These are phyloP conservation scores for Penicillium sp. DNA, from an alignment of 2,329 filamentous ascomycete species.

Conservation along the genomic window DNA sequence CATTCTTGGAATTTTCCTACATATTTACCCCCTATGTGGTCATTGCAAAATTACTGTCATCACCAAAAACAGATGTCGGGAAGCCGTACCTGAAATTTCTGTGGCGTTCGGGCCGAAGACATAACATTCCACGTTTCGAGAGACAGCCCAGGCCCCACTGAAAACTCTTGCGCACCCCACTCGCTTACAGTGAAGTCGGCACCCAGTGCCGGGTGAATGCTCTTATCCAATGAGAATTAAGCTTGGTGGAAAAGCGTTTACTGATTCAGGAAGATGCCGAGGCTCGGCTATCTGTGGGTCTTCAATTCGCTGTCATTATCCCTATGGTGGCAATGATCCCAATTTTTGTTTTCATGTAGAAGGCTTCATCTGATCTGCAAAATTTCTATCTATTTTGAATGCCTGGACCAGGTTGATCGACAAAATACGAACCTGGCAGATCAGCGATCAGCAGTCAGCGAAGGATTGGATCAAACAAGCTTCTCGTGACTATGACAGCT, in stretches of 20 bases:
- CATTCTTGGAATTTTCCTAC: no score
- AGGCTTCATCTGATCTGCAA: not conserved
- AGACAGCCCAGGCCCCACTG: not conserved
- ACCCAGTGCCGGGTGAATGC: not conserved
- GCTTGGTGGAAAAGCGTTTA: not conserved
- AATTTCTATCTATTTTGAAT: not conserved
- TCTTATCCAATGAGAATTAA: not conserved
- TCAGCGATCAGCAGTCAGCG: not conserved
- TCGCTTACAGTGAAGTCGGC: not conserved
- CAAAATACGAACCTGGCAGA: not conserved
- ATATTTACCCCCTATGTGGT: no score
- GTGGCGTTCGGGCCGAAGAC: not conserved
- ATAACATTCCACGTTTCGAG: no score
- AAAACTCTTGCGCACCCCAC: not conserved
- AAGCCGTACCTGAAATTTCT: no score
- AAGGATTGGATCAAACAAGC: not conserved
- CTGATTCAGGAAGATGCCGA: slow-evolving; percentile 10
- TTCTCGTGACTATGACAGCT: slow-evolving; percentile 3
- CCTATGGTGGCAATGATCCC: slow-evolving; percentile 4
- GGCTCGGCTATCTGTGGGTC: slow-evolving; percentile 17
- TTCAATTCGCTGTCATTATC: not conserved
- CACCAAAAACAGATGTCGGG: no score
- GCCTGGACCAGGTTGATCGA: not conserved
- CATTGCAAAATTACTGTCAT: no score
- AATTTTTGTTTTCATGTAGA: not conserved